These are phyloP conservation scores for Termitomyces sp. DNA, from an alignment of 768 basidiomycete species.

Conservation along the genomic window DNA sequence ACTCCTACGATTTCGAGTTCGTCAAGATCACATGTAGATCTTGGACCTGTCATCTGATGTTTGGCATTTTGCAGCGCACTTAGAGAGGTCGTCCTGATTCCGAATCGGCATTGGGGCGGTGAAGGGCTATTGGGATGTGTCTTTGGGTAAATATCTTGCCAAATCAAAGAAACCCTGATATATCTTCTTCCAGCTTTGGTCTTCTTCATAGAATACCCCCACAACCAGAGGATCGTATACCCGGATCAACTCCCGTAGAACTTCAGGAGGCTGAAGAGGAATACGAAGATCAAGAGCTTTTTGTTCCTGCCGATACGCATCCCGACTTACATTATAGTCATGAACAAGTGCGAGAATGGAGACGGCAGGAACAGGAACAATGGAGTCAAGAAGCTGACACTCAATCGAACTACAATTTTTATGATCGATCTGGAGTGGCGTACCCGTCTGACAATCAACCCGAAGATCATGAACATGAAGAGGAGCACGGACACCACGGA, in stretches of 20 bases:
- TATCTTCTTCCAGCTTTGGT: slow-evolving; percentile 59
- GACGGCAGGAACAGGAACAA: slow-evolving; percentile 28
- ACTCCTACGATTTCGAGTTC: slow-evolving; percentile 95
- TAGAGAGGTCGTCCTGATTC: slow-evolving; percentile 90
- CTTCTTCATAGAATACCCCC: slow-evolving; percentile 91
- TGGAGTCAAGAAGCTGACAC: slow-evolving; percentile 25
- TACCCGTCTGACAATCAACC: not conserved
- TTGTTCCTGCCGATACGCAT: slow-evolving; percentile 66
- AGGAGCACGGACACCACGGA: slow-evolving; percentile 11
- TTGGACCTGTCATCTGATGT: slow-evolving; percentile 8
- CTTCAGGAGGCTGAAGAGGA: slow-evolving; percentile 46
- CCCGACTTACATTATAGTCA: slow-evolving; percentile 23
- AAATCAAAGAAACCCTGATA: slow-evolving; percentile 8
- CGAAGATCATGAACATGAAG: slow-evolving; percentile 6
- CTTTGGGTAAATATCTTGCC: slow-evolving; percentile 65
- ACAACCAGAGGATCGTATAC: slow-evolving; percentile 56
- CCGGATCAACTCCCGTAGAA: slow-evolving; percentile 56
- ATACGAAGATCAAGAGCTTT: slow-evolving; percentile 62
- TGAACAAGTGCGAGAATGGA: slow-evolving; percentile 27
- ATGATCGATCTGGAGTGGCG: slow-evolving; percentile 1
- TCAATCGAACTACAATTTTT: slow-evolving; percentile 15
- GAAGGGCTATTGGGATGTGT: slow-evolving; percentile 94
- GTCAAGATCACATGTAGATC: slow-evolving; percentile 26
- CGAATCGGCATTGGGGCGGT: slow-evolving; percentile 97
- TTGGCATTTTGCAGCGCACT: slow-evolving; percentile 57